Evolutionary conservation across 345 rosid genomes (phyloP).

Genomic region (Salix dunnii): DNA sequence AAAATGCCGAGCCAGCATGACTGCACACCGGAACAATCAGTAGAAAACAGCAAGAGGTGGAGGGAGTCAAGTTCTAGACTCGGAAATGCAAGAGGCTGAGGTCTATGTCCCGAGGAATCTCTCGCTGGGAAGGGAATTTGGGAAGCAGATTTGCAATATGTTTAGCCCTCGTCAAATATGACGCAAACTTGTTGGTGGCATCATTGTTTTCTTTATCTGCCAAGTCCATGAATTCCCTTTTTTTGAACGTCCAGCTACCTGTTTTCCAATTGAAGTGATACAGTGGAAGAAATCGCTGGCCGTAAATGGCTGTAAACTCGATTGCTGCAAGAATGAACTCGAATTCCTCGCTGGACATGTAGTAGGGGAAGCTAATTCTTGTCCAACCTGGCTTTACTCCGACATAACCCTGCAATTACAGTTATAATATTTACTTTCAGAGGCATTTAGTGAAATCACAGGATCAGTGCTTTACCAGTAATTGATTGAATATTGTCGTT

Average conservation of each 20-base stretch:
- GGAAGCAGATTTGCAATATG: constrained; percentile 37
- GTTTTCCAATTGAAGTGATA: constrained; percentile 41
- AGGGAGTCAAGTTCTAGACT: constrained; percentile 15
- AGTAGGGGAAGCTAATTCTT: constrained; percentile 65
- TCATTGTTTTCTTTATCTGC: neutral
- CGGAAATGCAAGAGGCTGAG: constrained; percentile 21
- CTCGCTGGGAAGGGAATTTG: constrained; percentile 30
- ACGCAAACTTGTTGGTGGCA: constrained; percentile 1
- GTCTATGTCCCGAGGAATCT: constrained; percentile 17
- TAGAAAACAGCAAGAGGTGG: neutral
- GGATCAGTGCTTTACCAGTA: no score
- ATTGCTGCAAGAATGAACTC: constrained; percentile 47
- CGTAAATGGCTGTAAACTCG: constrained; percentile 47
- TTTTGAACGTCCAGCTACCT: constrained; percentile 45
- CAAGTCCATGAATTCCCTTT: constrained; percentile 20
- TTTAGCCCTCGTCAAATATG: constrained; percentile 29
- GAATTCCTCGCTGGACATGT: constrained; percentile 48
- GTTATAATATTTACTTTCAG: no score
- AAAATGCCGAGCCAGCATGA: neutral
- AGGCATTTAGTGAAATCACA: no score
- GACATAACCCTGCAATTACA: constrained; percentile 24
- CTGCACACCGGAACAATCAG: neutral
- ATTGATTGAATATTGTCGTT: neutral
- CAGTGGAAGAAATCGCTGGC: constrained; percentile 47
- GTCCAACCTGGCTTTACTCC: constrained; percentile 66